phyloP scores from a whole-genome alignment of 179 eudicot genomes.

The Beta lomatogona region DNA sequence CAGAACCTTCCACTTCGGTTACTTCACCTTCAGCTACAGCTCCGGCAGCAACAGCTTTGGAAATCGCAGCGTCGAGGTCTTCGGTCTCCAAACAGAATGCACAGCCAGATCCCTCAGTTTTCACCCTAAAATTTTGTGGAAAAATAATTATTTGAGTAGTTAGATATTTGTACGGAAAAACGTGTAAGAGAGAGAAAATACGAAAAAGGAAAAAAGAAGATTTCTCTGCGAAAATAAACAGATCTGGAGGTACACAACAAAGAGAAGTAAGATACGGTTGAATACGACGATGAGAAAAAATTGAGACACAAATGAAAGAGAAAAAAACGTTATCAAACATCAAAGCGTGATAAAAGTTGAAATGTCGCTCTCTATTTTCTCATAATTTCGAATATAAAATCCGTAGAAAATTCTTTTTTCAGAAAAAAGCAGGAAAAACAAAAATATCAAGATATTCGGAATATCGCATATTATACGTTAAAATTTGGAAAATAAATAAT shows the following conservation, averaged over 20 bases:
- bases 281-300: neutral
- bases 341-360: neutral
- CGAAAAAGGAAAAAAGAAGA: neutral
- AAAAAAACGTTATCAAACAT: neutral
- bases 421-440: neutral
- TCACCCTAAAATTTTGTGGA: slow-evolving; percentile 29
- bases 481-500: neutral
- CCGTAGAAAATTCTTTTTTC: neutral
- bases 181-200: neutral
- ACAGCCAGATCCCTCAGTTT: slow-evolving; percentile 37
- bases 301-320: neutral
- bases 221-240: neutral
- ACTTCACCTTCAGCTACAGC: slow-evolving; percentile 56
- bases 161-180: neutral
- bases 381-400: neutral
- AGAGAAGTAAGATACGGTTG: neutral
- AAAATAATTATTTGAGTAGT: neutral
- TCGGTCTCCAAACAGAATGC: slow-evolving; percentile 64
- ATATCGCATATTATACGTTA: neutral
- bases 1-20: slow-evolving; percentile 52
- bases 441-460: neutral
- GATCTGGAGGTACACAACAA: neutral
- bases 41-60: slow-evolving; percentile 68
- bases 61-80: slow-evolving; percentile 57
- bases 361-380: neutral